These are phyloP conservation scores for Syncephalastrum contaminatum DNA, from an alignment of 371 early-diverging fungal genomes.

Conservation along the genomic window DNA sequence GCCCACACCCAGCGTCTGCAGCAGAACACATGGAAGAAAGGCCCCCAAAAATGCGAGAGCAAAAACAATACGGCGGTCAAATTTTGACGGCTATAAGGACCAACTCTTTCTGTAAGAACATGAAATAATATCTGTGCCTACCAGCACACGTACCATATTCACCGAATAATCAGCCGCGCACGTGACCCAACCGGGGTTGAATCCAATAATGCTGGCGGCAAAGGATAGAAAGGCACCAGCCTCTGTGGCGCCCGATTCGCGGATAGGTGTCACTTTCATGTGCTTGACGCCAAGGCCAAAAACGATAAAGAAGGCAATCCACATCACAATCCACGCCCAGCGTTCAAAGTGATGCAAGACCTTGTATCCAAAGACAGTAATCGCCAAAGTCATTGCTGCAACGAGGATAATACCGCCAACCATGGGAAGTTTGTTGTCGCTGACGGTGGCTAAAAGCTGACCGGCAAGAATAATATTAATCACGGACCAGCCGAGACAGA, in stretches of 20 bases:
- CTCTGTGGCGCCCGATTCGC: background rate
- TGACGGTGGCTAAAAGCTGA: background rate
- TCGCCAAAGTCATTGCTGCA: slow-evolving; percentile 13
- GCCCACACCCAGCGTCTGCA: slow-evolving; percentile 26
- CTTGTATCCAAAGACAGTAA: slow-evolving; percentile 31
- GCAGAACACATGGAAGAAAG: slow-evolving; percentile 23
- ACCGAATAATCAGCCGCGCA: slow-evolving; percentile 33
- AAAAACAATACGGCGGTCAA: slow-evolving; percentile 13
- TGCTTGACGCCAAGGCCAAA: slow-evolving; percentile 13
- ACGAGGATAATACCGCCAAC: slow-evolving; percentile 5
- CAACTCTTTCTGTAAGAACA: too few species aligned
- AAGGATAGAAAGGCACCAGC: slow-evolving; percentile 5
- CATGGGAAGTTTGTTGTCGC: background rate
- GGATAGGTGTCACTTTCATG: slow-evolving; percentile 1
- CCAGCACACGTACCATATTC: slow-evolving; percentile 10
- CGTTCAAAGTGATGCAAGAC: slow-evolving; percentile 30
- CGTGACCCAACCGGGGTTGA: slow-evolving; percentile 29
- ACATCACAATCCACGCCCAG: slow-evolving; percentile 26
- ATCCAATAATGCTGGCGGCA: slow-evolving; percentile 21
- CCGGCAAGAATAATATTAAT: slow-evolving; percentile 3
- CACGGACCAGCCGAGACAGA: slow-evolving; percentile 7
- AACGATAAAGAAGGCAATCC: slow-evolving; percentile 27
- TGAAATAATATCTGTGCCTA: background rate
- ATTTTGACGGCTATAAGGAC: slow-evolving; percentile 6
- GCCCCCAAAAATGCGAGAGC: slow-evolving; percentile 26